phyloP scores from a whole-genome alignment of 2,329 filamentous ascomycete species.

The Colletotrichum sp. region DNA sequence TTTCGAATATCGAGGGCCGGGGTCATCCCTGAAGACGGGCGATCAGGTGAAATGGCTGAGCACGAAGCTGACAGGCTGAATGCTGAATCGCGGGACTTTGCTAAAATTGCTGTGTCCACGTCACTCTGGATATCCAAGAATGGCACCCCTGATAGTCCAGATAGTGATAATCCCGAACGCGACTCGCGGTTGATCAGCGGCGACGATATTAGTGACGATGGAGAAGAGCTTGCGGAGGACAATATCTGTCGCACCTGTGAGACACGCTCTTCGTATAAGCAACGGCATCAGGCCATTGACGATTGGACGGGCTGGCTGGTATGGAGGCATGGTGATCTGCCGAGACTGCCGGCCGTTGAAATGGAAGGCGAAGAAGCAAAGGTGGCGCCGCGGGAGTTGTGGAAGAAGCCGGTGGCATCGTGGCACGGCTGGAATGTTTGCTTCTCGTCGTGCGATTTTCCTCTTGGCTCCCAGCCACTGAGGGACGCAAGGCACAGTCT shows the following conservation, averaged over 20 bases:
- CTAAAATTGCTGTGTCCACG: constrained; percentile 2
- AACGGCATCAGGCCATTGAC: background rate
- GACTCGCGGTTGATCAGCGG: background rate
- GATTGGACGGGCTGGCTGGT: background rate
- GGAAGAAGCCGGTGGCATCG: background rate
- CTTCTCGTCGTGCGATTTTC: constrained; percentile 10
- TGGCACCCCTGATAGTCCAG: background rate
- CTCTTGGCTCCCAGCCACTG: background rate
- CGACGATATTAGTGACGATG: background rate
- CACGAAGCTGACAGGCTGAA: background rate
- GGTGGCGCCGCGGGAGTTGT: background rate
- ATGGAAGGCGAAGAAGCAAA: background rate
- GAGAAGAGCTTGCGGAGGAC: background rate
- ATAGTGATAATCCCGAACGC: constrained; percentile 8
- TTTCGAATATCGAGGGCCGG: background rate
- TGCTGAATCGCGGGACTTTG: background rate
- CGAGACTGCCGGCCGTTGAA: constrained; percentile 7
- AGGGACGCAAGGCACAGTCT: background rate
- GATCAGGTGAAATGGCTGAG: constrained; percentile 9
- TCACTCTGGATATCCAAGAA: background rate
- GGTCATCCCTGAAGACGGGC: background rate
- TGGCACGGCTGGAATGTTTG: constrained; percentile 12
- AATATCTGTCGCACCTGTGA: background rate
- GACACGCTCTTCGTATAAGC: constrained; percentile 7
- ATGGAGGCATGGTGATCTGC: background rate